phyloP scores from a whole-genome alignment of 1,284 basidiomycete genomes.

The Fomitopsis betulina region DNA sequence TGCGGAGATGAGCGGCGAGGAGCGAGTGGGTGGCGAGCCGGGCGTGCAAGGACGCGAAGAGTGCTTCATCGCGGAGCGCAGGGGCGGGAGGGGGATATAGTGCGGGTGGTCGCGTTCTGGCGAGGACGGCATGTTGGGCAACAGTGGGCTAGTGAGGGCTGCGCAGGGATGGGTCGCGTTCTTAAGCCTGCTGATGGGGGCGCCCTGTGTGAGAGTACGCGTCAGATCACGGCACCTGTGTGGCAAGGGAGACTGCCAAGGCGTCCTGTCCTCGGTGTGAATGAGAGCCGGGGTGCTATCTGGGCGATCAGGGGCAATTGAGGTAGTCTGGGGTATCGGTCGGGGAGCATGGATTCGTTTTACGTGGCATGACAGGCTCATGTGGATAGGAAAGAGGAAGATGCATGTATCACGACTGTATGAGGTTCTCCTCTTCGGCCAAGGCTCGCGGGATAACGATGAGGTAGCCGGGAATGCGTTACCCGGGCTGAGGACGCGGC shows the following conservation, averaged over 20 bases:
- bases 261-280: not conserved
- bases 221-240: not conserved
- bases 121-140: slow-evolving; percentile 15
- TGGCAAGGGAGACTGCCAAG: not conserved
- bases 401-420: not conserved
- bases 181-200: slow-evolving; percentile 1
- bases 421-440: not conserved
- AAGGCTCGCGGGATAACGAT: not conserved
- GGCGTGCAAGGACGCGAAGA: slow-evolving; percentile 20
- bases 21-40: slow-evolving; percentile 17
- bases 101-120: slow-evolving; percentile 20
- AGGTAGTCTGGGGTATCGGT: not conserved
- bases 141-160: not conserved
- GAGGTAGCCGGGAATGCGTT: not conserved
- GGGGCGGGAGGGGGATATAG: slow-evolving; percentile 25
- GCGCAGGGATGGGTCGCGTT: not conserved
- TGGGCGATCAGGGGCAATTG: not conserved
- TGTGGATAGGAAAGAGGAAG: not conserved
- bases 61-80: slow-evolving; percentile 51
- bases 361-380: not conserved
- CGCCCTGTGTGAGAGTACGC: not conserved
- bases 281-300: not conserved
- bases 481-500: not conserved
- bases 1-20: slow-evolving; percentile 3
- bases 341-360: not conserved